Evolutionary conservation across 225 moss, liverwort and hornwort species (phyloP), one percentile per base, ranked within the genome.

Genomic region (Thuidium tamariscinum): DNA sequence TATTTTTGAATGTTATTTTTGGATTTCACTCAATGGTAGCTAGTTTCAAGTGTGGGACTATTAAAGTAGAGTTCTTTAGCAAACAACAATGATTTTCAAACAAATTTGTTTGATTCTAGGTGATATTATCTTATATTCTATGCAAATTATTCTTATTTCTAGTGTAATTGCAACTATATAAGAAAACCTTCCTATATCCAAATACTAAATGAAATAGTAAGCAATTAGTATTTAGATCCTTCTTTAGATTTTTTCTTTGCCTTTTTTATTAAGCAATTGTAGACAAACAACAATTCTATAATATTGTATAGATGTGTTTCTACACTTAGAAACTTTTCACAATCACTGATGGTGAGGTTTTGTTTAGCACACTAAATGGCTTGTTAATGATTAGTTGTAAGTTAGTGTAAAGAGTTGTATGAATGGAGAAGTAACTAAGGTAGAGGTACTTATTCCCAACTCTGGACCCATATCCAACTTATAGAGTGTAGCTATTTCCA

Each of bases 151-250:
- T 39, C 2, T 37, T 37, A 23, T 20, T 39, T 68, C 3, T 3
- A 67, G 4, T 23, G 23, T 14, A 39, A 22, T 39, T 0, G 1
- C 7, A 13, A 23, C 0, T 0, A 2, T 39, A 2, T 39, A 23
- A 39, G 23, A 39, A 68, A 39, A 68, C 1, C 7, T 0, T 7
- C 8, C 37, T 1, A 39, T 19, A 39, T 68, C 23, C 23, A 68
- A 36, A 66, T 21, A 36, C 10, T 36, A 66, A 39, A 23, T 68
- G 7, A 39, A 39, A 23, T n/a, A 39, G 13, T 37, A 39, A 4
- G 23, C 7, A 39, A 23, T 7, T 7, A 4, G 7, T 39, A 3
- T 39, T 36, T 68, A 1, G 8, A 68, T 23, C 7, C 0, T 23
- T 39, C 0, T 39, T 7, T 23, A 68, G 13, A 23, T 13, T 23